Base-by-base conservation (phyloP, 2,329 filamentous ascomycete species). In the Aspergillus thermomutatus region DNA sequence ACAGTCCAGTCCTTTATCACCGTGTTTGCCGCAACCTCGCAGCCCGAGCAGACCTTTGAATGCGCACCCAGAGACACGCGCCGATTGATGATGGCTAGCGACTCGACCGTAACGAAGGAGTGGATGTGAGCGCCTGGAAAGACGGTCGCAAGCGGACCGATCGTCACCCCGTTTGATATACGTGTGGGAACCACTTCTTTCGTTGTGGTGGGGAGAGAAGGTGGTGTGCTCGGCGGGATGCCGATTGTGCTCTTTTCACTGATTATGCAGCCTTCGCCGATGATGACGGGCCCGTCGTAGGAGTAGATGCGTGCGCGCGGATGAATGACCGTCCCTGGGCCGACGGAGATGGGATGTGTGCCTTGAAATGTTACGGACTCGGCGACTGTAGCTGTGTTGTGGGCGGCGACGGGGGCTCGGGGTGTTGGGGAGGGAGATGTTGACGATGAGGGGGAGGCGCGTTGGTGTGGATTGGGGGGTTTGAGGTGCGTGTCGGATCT, bases 271-370 rank as follows among this genome's bases (percentile, higher is more conserved):
- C 88, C 86, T 57, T 90, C 86, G 26, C 92, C 92, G 58, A 96
- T 84, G 27, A 87, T 86, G 63, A 97, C 86, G 46, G 91, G 87
- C 4, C 91, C 91, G 52, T 88, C 82, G 56, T 86, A 86, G 8
- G 93, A 88, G 67, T 92, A 89, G 55, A 97, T 83, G 60, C 87
- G 86, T 17, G 87, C 85, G 50, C 92, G 90, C 1, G 94, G 92
- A 68, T 97, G 93, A n/a, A 99, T 77, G 6, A 97, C 84, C 3
- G 86, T 87, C 68, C 91, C 87, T 25, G 89, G 82, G 55, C 87
- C 87, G 60, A 97, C 86, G 47, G 85, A 87, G 61, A 99, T 90
- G 1, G 86, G 87, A 70, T 95, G 83, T 2, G 83, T 86, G 61
- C 94, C 94, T 55, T 77, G 74, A 61, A 78, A 71, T 28, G 71